These are phyloP conservation scores for Schizonepeta tenuifolia DNA, from an alignment of 257 asterid genomes.

Conservation along the genomic window DNA sequence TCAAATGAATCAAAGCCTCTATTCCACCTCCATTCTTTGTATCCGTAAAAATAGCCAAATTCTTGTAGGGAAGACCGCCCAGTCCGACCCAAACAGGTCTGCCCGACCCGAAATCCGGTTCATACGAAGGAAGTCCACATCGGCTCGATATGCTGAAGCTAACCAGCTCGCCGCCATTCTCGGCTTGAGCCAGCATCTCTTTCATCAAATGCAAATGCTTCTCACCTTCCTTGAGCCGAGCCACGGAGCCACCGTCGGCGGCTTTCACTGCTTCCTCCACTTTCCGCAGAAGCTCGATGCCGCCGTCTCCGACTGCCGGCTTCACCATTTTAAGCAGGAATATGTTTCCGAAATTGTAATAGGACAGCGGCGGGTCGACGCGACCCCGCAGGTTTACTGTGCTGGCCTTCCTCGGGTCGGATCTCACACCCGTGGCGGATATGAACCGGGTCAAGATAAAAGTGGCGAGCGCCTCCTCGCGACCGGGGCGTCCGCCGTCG, in stretches of 20 bases:
- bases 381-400: constrained; percentile 44
- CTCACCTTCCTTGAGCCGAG: constrained; percentile 28
- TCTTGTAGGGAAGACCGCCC: constrained; percentile 38
- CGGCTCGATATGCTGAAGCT: constrained; percentile 39
- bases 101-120: constrained; percentile 61
- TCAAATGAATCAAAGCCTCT: constrained; percentile 50
- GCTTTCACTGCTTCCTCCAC: constrained; percentile 38
- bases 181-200: constrained; percentile 14
- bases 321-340: constrained; percentile 32
- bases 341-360: constrained; percentile 42
- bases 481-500: constrained; percentile 32
- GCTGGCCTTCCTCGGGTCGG: constrained; percentile 34
- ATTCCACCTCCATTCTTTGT: constrained; percentile 47
- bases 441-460: constrained; percentile 48
- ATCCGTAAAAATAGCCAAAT: constrained; percentile 45
- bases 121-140: constrained; percentile 52
- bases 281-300: constrained; percentile 28
- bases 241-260: constrained; percentile 34
- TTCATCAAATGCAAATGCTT: constrained; percentile 11
- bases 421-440: constrained; percentile 17
- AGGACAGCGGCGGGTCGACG: constrained; percentile 42
- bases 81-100: constrained; percentile 50
- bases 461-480: constrained; percentile 48
- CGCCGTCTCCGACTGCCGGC: constrained; percentile 19
- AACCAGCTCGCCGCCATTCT: constrained; percentile 31